phyloP scores from a whole-genome alignment of 768 basidiomycete species.

The Panellus pusillus region DNA sequence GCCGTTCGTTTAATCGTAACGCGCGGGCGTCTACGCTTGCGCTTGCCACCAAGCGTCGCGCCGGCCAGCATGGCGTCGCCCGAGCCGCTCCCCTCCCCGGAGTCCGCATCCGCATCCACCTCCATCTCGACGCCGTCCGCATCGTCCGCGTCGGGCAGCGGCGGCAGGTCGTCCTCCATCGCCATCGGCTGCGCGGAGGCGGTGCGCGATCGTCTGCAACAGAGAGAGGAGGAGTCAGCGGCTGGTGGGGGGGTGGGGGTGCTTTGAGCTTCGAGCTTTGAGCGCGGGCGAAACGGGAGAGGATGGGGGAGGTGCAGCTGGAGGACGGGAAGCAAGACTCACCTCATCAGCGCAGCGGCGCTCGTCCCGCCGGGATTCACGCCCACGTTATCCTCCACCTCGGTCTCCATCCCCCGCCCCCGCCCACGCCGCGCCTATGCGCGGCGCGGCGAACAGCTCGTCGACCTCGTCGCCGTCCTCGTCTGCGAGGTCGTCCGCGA shows the following conservation, averaged over 20 bases:
- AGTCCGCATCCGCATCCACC: slow-evolving; percentile 1
- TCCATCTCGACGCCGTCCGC: slow-evolving; percentile 9
- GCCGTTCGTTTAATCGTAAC: no score
- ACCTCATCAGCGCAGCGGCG: slow-evolving; percentile 1
- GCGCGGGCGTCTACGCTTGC: slow-evolving; percentile 6
- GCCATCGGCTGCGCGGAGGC: not conserved
- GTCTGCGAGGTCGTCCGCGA: slow-evolving; percentile 17
- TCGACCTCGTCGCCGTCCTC: slow-evolving; percentile 20
- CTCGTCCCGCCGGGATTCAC: not conserved
- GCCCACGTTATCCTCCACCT: slow-evolving; percentile 21
- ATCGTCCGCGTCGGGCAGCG: slow-evolving; percentile 4
- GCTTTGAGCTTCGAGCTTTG: no score
- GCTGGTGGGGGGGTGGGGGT: not conserved
- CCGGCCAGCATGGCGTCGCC: not conserved
- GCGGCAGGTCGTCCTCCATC: slow-evolving; percentile 4
- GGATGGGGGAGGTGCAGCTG: not conserved
- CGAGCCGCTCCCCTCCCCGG: slow-evolving; percentile 8
- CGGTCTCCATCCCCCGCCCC: slow-evolving; percentile 15
- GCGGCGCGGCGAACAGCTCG: slow-evolving; percentile 1
- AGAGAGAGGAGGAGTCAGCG: not conserved
- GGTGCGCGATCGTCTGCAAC: not conserved
- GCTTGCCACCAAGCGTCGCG: slow-evolving; percentile 8
- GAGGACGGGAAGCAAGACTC: not conserved
- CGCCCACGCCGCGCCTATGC: not conserved
- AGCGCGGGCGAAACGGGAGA: not conserved